Percentiles rank a stretch among this genome's conserved stretches.
Evolutionary conservation across 257 asterid genomes (phyloP).

Genomic region (Coffea canephora): DNA sequence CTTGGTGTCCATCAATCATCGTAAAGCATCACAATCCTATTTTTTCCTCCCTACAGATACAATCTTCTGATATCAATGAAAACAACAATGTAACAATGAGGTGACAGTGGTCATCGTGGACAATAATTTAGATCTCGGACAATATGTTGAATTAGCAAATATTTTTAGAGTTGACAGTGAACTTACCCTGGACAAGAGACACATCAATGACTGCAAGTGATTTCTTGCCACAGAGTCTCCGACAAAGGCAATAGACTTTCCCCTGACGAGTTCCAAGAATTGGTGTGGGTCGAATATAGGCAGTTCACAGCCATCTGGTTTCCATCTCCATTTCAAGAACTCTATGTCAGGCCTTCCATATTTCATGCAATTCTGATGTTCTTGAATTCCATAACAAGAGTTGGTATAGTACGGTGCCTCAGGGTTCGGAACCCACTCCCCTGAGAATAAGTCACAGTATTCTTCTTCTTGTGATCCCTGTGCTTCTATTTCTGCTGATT

Average conservation of each 20-base stretch:
- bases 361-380: slow-evolving; percentile 17
- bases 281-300: slow-evolving; percentile 12
- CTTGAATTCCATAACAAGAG: slow-evolving; percentile 16
- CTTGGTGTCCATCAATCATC: not conserved
- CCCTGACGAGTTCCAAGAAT: slow-evolving; percentile 18
- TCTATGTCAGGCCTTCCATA: slow-evolving; percentile 15
- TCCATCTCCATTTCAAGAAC: slow-evolving; percentile 14
- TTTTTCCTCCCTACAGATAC: too few relatives aligned
- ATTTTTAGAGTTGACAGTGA: too few relatives aligned
- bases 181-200: slow-evolving; percentile 18
- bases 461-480: not conserved
- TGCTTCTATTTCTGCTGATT: not conserved
- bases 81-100: too few relatives aligned
- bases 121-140: too few relatives aligned
- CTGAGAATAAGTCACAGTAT: slow-evolving; percentile 7
- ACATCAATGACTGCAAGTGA: slow-evolving; percentile 13
- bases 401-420: slow-evolving; percentile 14
- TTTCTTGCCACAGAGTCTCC: slow-evolving; percentile 18
- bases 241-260: slow-evolving; percentile 12
- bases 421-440: slow-evolving; percentile 17
- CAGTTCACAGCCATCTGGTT: slow-evolving; percentile 16
- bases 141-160: not conserved
- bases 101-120: too few relatives aligned
- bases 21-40: too few relatives aligned
- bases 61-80: too few relatives aligned